Percentiles rank a stretch among this genome's conserved stretches.
Conservation (phyloP, 2,329 filamentous ascomycete genomes). For the Aspergillus transmontanensis region DNA sequence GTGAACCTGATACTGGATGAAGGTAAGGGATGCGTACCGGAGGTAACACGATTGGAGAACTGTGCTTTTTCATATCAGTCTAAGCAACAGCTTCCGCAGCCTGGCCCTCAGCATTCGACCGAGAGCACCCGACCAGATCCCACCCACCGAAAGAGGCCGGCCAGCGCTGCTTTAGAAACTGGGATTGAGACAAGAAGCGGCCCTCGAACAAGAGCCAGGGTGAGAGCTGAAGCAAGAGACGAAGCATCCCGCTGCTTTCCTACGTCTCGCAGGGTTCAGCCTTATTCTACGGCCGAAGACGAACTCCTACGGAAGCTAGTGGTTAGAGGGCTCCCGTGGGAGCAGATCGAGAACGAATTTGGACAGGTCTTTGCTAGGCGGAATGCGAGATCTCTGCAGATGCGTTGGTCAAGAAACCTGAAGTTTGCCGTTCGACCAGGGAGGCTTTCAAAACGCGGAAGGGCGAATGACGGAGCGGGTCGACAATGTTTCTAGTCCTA, state of each 20-base stretch:
- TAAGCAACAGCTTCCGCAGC: no score
- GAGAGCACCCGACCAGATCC: no score
- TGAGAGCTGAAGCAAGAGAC: background rate
- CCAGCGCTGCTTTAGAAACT: background rate
- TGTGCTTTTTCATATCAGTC: no score
- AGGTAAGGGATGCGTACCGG: no score
- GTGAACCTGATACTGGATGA: no score
- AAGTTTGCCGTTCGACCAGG: no score
- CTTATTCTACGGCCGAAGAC: background rate
- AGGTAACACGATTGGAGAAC: no score
- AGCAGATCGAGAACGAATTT: background rate
- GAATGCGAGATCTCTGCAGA: background rate
- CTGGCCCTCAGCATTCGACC: no score
- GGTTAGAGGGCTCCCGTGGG: background rate
- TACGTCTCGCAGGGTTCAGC: background rate
- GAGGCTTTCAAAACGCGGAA: no score
- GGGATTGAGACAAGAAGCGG: background rate
- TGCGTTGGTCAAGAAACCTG: no score
- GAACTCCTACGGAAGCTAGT: background rate
- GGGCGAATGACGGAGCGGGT: no score
- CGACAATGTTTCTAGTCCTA: no score
- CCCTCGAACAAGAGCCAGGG: background rate
- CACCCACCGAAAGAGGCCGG: background rate
- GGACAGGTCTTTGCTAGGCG: background rate
- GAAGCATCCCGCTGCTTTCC: background rate